These are phyloP conservation scores for Silene coronaria DNA, from an alignment of 179 eudicot species.

Conservation along the genomic window DNA sequence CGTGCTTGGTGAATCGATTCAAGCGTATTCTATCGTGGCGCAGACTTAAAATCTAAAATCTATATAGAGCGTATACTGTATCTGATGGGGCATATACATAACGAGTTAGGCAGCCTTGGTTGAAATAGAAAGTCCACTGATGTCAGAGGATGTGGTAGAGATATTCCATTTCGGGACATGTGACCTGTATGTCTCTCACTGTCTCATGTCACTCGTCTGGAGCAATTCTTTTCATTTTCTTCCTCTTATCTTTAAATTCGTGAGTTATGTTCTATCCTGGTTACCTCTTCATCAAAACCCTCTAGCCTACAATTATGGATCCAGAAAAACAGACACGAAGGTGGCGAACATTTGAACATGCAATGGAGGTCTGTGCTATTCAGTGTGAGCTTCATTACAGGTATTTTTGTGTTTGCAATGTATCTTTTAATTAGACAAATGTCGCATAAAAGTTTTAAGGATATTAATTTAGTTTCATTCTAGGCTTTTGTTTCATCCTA, in stretches of 20 bases:
- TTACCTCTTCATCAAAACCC: constrained; percentile 14
- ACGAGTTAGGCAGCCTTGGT: neutral
- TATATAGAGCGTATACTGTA: neutral
- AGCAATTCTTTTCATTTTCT: neutral
- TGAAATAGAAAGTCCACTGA: constrained; percentile 3
- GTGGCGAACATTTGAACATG: constrained; percentile 17
- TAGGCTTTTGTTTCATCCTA: neutral
- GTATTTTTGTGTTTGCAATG: constrained; percentile 33
- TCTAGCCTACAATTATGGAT: constrained; percentile 17
- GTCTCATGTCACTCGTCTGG: neutral
- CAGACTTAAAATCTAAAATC: neutral
- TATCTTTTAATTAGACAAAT: constrained; percentile 12
- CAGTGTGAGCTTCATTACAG: constrained; percentile 36
- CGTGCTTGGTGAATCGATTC: neutral
- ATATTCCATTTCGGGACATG: neutral
- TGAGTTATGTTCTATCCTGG: constrained; percentile 22
- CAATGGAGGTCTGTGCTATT: constrained; percentile 24
- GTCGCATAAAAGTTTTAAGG: constrained; percentile 13
- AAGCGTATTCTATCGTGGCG: neutral
- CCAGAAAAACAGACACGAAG: constrained; percentile 26
- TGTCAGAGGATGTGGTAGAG: constrained; percentile 13
- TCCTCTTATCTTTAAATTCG: constrained; percentile 16
- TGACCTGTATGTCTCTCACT: neutral
- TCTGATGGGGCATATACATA: neutral
- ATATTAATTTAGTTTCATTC: neutral